phyloP scores from a whole-genome alignment of 352 stramenopile genomes.

The Globisporangium sylvaticum region DNA sequence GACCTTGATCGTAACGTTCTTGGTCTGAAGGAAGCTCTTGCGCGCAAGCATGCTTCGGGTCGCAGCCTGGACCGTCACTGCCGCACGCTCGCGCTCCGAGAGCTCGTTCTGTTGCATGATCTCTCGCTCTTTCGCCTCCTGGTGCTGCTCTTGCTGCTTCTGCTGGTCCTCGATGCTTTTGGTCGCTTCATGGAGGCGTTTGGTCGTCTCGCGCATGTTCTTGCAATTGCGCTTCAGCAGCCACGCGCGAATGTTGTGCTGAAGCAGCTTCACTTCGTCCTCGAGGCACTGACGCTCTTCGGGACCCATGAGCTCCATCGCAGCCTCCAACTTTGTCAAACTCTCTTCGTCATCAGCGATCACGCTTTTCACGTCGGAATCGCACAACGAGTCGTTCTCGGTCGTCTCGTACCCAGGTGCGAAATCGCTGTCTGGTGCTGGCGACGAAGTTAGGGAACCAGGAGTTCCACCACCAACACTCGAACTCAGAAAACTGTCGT shows the following conservation, averaged over 20 bases:
- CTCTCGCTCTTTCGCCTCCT: slow-evolving; percentile 13
- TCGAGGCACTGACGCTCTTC: slow-evolving; percentile 83
- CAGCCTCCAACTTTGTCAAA: slow-evolving; percentile 68
- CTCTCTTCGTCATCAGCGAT: slow-evolving; percentile 79
- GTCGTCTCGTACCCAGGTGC: slow-evolving; percentile 23
- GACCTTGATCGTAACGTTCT: slow-evolving; percentile 85
- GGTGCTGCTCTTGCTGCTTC: slow-evolving; percentile 32
- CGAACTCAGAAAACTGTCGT: slow-evolving; percentile 31
- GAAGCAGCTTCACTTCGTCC: slow-evolving; percentile 83
- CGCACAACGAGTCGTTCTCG: slow-evolving; percentile 42
- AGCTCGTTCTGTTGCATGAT: slow-evolving; percentile 27
- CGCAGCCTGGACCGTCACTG: slow-evolving; percentile 82
- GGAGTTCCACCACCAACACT: slow-evolving; percentile 20
- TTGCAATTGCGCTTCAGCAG: slow-evolving; percentile 86
- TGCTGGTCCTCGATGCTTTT: slow-evolving; percentile 59
- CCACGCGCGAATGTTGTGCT: slow-evolving; percentile 86
- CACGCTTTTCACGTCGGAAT: slow-evolving; percentile 79
- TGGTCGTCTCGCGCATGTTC: slow-evolving; percentile 86
- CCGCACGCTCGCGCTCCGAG: slow-evolving; percentile 63
- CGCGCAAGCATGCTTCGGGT: slow-evolving; percentile 80
- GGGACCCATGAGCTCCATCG: slow-evolving; percentile 84
- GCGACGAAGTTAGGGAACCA: slow-evolving; percentile 9
- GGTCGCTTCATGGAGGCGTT: slow-evolving; percentile 70
- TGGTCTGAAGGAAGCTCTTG: slow-evolving; percentile 79
- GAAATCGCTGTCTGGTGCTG: slow-evolving; percentile 19